phyloP scores from a whole-genome alignment of 2,329 filamentous ascomycete genomes.

The Xylaria multiplex region DNA sequence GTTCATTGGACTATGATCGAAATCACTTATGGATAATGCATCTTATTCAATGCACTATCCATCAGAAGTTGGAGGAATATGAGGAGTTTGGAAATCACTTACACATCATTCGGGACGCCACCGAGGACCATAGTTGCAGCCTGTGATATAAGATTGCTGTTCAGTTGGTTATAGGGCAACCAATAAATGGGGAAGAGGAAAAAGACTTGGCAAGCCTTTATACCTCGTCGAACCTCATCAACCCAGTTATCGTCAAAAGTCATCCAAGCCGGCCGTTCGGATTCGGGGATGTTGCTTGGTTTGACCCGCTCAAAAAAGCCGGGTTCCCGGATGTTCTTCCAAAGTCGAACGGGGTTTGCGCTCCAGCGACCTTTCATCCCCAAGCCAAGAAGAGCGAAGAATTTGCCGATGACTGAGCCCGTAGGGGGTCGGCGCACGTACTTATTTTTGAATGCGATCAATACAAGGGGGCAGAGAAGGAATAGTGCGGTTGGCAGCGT shows the following conservation, averaged over 20 bases:
- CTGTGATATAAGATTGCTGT: slow-evolving; percentile 73
- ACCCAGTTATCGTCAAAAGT: slow-evolving; percentile 77
- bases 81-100: slow-evolving; percentile 7
- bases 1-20: not conserved
- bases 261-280: slow-evolving; percentile 72
- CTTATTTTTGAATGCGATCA: slow-evolving; percentile 58
- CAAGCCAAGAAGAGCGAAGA: slow-evolving; percentile 67
- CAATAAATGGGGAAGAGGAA: slow-evolving; percentile 71
- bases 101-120: slow-evolving; percentile 74
- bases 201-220: slow-evolving; percentile 70
- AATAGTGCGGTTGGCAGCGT: slow-evolving; percentile 66
- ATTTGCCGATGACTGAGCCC: slow-evolving; percentile 74
- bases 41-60: too few relatives aligned
- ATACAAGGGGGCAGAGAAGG: slow-evolving; percentile 64
- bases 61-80: not conserved
- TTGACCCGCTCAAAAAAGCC: slow-evolving; percentile 75
- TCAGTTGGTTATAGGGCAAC: slow-evolving; percentile 73
- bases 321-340: slow-evolving; percentile 50
- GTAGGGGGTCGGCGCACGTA: slow-evolving; percentile 65
- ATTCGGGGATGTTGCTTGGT: slow-evolving; percentile 68
- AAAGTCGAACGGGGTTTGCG: slow-evolving; percentile 63
- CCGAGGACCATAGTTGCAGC: slow-evolving; percentile 66
- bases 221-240: slow-evolving; percentile 73
- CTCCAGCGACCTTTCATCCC: slow-evolving; percentile 73
- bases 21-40: not conserved